Conservation (phyloP, 2,329 filamentous ascomycete species). For the Colletotrichum sp. region DNA sequence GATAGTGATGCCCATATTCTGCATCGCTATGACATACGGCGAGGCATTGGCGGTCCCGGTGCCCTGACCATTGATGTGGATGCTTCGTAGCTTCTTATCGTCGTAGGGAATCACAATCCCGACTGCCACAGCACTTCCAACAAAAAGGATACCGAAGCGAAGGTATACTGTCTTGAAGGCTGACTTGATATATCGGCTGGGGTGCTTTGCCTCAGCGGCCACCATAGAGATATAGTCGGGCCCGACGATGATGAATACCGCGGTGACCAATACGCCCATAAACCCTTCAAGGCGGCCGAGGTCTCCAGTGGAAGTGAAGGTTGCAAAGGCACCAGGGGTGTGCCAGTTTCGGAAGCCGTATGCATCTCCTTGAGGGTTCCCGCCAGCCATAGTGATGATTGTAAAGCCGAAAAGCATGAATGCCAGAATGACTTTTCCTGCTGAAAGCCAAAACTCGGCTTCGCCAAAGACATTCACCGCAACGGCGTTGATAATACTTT, state of each 20-base stretch:
- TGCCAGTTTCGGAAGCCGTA: conserved; percentile 25
- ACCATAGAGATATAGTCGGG: conserved; percentile 71
- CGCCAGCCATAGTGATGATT: conserved; percentile 43
- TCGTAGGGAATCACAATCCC: conserved; percentile 72
- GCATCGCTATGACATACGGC: conserved; percentile 71
- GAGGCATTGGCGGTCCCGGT: conserved; percentile 36
- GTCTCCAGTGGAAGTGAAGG: conserved; percentile 42
- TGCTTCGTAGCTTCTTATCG: conserved; percentile 58
- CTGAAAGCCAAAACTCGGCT: conserved; percentile 62
- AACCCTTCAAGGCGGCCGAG: conserved; percentile 76
- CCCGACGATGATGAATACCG: conserved; percentile 67
- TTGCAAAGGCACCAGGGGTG: conserved; percentile 17
- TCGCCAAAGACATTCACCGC: conserved; percentile 51
- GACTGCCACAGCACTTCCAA: conserved; percentile 67
- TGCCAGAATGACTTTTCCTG: conserved; percentile 59
- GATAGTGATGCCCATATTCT: conserved; percentile 63
- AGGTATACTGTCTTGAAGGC: conserved; percentile 67
- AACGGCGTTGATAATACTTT: conserved; percentile 15
- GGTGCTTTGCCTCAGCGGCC: conserved; percentile 69
- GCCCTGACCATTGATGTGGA: conserved; percentile 60
- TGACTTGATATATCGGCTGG: conserved; percentile 62
- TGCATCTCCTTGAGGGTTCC: conserved; percentile 25
- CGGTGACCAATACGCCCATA: conserved; percentile 69
- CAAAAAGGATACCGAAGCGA: conserved; percentile 55
- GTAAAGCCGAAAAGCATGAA: conserved; percentile 68